Evolutionary conservation across 2,329 filamentous ascomycete genomes (phyloP), one percentile per base, ranked within the genome.

Genomic region (Penicillium italicum): DNA sequence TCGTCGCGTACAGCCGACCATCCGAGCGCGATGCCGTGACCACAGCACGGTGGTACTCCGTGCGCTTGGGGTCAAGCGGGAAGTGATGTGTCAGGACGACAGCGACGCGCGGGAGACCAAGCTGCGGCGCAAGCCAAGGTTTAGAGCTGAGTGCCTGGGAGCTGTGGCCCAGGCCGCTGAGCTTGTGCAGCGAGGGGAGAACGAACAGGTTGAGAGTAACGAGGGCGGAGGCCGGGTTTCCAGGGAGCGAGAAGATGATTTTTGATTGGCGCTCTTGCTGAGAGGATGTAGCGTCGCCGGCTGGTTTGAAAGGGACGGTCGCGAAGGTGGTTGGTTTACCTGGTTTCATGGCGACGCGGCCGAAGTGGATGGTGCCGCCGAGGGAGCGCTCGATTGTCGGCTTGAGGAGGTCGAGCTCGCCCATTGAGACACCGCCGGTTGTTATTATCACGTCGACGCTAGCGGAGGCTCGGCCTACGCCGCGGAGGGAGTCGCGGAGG

Each of bases 311-410:
- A 0, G 90, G 86, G 0, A 97, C 82, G 0, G 91, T 97, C 2
- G 94, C 94, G 72, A 99, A 99, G 0, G 94, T 99, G 0, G 92
- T 97, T 2, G 94, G 94, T 74, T 97, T 99, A 5, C 94, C 94
- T 0, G 94, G 94, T 77, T 99, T 99, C 94, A 99, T 97, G 52
- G 88, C 84, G 3, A 99, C 94, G 3, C 94, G 88, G 24, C 94
- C 94, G 66, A 99, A 99, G 74, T 97, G 94, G 62, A 99, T 96
- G 0, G 87, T 94, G 8, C 94, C 94, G 54, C 91, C 91, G 1
- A 99, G 83, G 1, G 86, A 81, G 40, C 93, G 87, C 77, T 97
- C 94, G 66, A 99, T 90, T 0, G 93, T 97, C 0, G 94, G 93
- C 72, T 99, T 99, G 20, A 99, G 84, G 8, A 99, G 86, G 73